Conservation (phyloP, 495 filamentous ascomycete genomes). For the Podospora pseudopauciseta region DNA sequence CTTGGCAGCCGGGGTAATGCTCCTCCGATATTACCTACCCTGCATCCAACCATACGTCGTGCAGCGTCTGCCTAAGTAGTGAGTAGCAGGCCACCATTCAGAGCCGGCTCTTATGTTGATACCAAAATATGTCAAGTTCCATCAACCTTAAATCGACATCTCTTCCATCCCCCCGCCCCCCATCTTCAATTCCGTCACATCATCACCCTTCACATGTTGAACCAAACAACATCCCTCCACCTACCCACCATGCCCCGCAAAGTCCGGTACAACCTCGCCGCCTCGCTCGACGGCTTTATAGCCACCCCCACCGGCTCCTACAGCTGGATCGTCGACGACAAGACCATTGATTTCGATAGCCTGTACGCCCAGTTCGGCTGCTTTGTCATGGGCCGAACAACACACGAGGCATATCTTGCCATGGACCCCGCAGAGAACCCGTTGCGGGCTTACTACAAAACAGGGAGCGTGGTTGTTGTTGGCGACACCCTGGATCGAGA, state of each 20-base stretch:
- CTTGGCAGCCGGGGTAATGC: not conserved
- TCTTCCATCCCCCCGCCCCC: too few species aligned
- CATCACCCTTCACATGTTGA: not conserved
- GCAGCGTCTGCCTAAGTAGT: not conserved
- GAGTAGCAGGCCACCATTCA: not conserved
- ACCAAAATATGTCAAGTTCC: too few species aligned
- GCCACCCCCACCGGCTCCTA: constrained; percentile 8
- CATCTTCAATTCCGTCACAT: not conserved
- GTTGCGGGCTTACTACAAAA: not conserved
- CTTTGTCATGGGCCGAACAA: not conserved
- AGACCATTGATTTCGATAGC: constrained; percentile 16
- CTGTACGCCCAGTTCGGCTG: not conserved
- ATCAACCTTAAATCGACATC: too few species aligned
- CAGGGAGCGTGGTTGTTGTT: not conserved
- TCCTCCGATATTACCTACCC: not conserved
- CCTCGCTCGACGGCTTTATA: constrained; percentile 22
- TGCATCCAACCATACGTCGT: not conserved
- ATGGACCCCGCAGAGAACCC: not conserved
- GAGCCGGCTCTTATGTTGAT: not conserved
- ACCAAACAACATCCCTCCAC: not conserved
- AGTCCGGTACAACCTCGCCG: not conserved
- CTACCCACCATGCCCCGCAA: not conserved
- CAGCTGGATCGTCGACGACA: constrained; percentile 18
- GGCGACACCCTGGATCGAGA: not conserved
- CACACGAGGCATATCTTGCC: not conserved